Percentiles rank a stretch among this genome's conserved stretches.
These are phyloP conservation scores for Aspergillus sp. DNA, from an alignment of 2,329 filamentous ascomycete species.

Conservation along the genomic window DNA sequence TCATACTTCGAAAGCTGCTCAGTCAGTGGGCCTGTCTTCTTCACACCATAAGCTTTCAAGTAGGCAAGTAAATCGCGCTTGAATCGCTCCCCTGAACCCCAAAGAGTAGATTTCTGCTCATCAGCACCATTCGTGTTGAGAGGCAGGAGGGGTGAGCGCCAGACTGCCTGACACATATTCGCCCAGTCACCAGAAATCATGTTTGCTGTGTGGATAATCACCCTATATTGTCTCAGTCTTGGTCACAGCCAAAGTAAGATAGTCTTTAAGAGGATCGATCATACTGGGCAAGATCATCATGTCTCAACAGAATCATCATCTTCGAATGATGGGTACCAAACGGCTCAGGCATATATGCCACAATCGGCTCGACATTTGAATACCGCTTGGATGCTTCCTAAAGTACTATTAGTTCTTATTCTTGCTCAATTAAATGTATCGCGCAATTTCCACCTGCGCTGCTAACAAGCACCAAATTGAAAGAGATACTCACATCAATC, in stretches of 20 bases:
- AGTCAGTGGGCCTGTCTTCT: slow-evolving; percentile 55
- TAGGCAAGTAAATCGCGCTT: slow-evolving; percentile 75
- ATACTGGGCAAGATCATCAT: slow-evolving; percentile 71
- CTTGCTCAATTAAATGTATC: background rate
- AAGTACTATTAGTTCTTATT: background rate
- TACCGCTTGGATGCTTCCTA: slow-evolving; percentile 63
- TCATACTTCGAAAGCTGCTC: slow-evolving; percentile 63
- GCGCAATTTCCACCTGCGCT: no score
- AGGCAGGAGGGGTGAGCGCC: slow-evolving; percentile 72
- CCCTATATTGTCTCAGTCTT: slow-evolving; percentile 26
- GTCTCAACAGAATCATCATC: slow-evolving; percentile 79
- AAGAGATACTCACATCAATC: slow-evolving; percentile 52
- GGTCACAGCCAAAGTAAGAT: background rate
- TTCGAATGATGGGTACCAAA: slow-evolving; percentile 87
- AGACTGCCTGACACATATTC: slow-evolving; percentile 83
- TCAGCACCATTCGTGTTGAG: slow-evolving; percentile 24
- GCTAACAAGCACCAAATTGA: background rate
- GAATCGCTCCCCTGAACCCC: slow-evolving; percentile 69
- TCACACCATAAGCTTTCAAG: slow-evolving; percentile 65
- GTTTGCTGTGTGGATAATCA: slow-evolving; percentile 86
- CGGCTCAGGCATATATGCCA: slow-evolving; percentile 76
- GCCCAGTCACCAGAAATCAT: slow-evolving; percentile 87
- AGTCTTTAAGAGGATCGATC: slow-evolving; percentile 4
- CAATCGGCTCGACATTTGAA: slow-evolving; percentile 68
- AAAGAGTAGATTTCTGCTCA: slow-evolving; percentile 18